A percentile compares a stretch with the other conserved stretches of the same genome.
These are phyloP conservation scores for Talaromyces piceae DNA, from an alignment of 2,329 filamentous ascomycete genomes.

Conservation along the genomic window DNA sequence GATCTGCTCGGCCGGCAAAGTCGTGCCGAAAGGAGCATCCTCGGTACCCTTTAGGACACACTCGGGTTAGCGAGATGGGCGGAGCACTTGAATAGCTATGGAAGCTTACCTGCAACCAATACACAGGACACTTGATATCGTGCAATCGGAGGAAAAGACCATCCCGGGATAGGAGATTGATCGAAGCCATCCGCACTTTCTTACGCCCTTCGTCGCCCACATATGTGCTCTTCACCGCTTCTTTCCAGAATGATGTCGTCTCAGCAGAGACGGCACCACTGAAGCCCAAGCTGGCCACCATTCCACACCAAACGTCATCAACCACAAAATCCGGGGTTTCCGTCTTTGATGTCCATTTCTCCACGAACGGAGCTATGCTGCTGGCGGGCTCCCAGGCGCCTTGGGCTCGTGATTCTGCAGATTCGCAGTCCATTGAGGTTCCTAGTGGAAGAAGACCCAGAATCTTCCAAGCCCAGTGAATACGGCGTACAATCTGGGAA, in stretches of 20 bases:
- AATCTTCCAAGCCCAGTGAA: conserved; percentile 25
- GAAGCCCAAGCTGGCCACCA: conserved; percentile 39
- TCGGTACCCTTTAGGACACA: conserved; percentile 3
- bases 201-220: conserved; percentile 39
- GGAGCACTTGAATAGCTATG: conserved; percentile 26
- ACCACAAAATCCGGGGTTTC: conserved; percentile 34
- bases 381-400: conserved; percentile 40
- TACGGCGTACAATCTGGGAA: not conserved
- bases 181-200: conserved; percentile 38
- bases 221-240: conserved; percentile 36
- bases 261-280: conserved; percentile 29
- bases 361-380: conserved; percentile 25
- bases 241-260: conserved; percentile 33
- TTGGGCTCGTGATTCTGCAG: conserved; percentile 29
- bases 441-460: conserved; percentile 43
- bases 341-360: conserved; percentile 27
- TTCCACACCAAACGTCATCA: conserved; percentile 31
- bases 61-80: conserved; percentile 17
- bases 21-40: conserved; percentile 6
- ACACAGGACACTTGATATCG: conserved; percentile 41
- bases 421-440: conserved; percentile 42
- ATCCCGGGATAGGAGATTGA: conserved; percentile 41
- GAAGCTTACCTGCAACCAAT: conserved; percentile 40
- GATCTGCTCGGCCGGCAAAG: conserved; percentile 32
- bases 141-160: conserved; percentile 35